A percentile compares a stretch with the other conserved stretches of the same genome.
phyloP scores from a whole-genome alignment of 148 eudicot species.

The Arctostaphylos glauca region DNA sequence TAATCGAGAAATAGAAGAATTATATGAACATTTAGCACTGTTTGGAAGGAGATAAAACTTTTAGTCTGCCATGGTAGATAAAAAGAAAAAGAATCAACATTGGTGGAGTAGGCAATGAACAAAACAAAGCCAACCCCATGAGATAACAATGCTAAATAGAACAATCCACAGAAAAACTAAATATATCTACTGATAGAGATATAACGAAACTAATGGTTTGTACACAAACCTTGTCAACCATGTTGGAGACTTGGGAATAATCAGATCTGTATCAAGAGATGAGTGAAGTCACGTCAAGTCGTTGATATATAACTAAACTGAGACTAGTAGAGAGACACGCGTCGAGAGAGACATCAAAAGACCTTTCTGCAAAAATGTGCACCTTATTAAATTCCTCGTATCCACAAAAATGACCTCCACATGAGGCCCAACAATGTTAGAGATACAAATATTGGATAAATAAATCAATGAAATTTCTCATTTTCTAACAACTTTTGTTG shows the following conservation, averaged over 20 bases:
- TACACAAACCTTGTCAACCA: conserved; percentile 10
- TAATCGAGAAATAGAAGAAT: neutral
- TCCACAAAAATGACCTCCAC: too few relatives aligned
- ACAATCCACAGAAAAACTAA: neutral
- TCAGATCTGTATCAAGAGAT: neutral
- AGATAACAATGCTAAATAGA: neutral
- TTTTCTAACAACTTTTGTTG: too few relatives aligned
- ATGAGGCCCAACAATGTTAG: too few relatives aligned
- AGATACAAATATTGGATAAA: too few relatives aligned
- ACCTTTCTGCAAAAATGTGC: too few relatives aligned
- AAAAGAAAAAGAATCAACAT: neutral
- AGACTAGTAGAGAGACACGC: neutral
- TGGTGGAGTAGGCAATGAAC: neutral
- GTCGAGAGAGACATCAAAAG: neutral
- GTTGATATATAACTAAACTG: neutral
- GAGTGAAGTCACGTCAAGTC: neutral
- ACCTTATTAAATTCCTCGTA: too few relatives aligned
- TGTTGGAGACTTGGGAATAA: neutral
- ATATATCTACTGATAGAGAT: neutral
- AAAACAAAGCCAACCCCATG: neutral
- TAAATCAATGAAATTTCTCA: too few relatives aligned
- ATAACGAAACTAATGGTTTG: neutral
- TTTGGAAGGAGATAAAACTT: neutral
- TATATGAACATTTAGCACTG: neutral
- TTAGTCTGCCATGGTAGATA: neutral